Evolutionary conservation across 169 alveolate species (phyloP).

Genomic region (Babesia divergens): DNA sequence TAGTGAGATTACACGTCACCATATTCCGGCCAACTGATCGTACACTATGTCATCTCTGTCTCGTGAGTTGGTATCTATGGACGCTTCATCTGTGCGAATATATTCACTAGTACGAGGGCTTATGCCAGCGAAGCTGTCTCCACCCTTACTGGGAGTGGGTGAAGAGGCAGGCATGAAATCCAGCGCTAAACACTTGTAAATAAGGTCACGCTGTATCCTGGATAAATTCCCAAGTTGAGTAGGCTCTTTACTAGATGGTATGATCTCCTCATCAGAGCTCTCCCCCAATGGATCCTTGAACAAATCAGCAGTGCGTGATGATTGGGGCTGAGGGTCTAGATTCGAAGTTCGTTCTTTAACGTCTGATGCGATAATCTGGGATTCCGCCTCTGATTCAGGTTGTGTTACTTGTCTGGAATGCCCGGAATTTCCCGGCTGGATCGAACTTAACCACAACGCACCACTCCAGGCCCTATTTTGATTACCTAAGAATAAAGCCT

Average conservation of each 20-base stretch:
- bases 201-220: background rate
- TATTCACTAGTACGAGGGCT: background rate
- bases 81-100: background rate
- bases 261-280: background rate
- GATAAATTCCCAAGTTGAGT: background rate
- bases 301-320: background rate
- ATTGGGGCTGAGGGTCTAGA: too few relatives aligned
- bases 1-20: conserved; percentile 11
- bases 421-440: too few relatives aligned
- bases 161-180: conserved; percentile 25
- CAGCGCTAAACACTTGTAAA: conserved; percentile 19
- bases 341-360: too few relatives aligned
- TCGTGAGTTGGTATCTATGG: background rate
- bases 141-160: background rate
- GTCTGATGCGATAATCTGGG: too few relatives aligned
- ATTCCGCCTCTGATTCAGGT: too few relatives aligned
- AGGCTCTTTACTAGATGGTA: background rate
- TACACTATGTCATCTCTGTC: background rate
- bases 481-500: background rate
- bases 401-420: too few relatives aligned
- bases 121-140: background rate
- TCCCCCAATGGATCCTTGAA: background rate
- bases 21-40: conserved; percentile 37
- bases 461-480: conserved; percentile 50
- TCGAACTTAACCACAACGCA: conserved; percentile 58